These are phyloP conservation scores for Tetradesmus lagerheimii DNA, from an alignment of 139 green algal species.

Conservation along the genomic window DNA sequence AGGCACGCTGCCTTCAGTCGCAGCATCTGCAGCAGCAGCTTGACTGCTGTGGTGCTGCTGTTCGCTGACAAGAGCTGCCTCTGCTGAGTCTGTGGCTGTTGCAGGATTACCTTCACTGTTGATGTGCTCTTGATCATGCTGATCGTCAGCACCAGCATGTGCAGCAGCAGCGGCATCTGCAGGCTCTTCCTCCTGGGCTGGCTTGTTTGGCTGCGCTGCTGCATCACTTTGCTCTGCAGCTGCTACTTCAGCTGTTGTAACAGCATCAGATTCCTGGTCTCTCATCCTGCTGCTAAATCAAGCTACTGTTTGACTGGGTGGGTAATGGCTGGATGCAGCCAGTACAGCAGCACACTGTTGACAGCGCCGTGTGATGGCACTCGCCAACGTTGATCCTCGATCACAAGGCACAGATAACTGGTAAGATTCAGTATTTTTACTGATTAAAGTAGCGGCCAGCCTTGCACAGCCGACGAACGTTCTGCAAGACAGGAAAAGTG, in stretches of 20 bases:
- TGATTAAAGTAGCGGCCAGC: no score
- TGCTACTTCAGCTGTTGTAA: neutral
- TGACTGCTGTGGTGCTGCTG: neutral
- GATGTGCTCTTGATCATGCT: neutral
- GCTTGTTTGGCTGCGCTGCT: neutral
- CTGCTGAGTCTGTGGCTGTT: neutral
- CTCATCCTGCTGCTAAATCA: neutral
- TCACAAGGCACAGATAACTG: no score
- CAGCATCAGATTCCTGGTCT: neutral
- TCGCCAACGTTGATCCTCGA: no score
- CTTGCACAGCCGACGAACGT: no score
- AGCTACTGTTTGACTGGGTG: neutral
- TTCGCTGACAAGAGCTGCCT: neutral
- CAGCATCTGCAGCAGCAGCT: neutral
- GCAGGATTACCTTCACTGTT: neutral
- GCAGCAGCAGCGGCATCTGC: no score
- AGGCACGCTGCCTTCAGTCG: neutral
- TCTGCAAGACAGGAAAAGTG: no score
- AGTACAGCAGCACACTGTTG: conserved; percentile 2
- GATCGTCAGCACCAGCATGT: neutral
- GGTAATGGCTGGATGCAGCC: no score
- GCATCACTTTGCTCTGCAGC: neutral
- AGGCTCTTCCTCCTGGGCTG: neutral
- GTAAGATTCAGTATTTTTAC: no score
- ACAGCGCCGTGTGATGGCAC: no score